Evolutionary conservation across 2,329 filamentous ascomycete species (phyloP).

Genomic region (Sphaerulina vaccinii): DNA sequence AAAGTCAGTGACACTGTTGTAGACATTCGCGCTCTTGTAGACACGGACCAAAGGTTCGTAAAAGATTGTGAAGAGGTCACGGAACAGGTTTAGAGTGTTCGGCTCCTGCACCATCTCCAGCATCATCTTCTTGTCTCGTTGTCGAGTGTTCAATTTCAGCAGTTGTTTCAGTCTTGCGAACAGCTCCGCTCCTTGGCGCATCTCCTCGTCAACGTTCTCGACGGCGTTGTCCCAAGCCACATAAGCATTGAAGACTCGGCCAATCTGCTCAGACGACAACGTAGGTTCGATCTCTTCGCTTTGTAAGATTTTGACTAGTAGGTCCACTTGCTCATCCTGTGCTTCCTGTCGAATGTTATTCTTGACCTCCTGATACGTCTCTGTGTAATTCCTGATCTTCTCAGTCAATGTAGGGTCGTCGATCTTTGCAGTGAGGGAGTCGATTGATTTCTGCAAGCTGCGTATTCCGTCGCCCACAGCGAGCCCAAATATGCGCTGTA

Average conservation of each 20-base stretch:
- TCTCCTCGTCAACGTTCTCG: conserved; percentile 83
- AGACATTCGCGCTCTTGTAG: conserved; percentile 98
- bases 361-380: conserved; percentile 74
- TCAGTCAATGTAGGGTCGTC: conserved; percentile 74
- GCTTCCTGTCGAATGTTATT: conserved; percentile 72
- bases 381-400: conserved; percentile 78
- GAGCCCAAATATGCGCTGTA: conserved; percentile 92
- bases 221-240: conserved; percentile 95
- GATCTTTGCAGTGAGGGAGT: conserved; percentile 72
- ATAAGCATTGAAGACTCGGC: conserved; percentile 86
- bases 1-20: conserved; percentile 96
- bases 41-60: conserved; percentile 96
- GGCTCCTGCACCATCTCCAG: conserved; percentile 91
- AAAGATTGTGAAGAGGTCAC: conserved; percentile 96
- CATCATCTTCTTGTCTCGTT: conserved; percentile 98
- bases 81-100: conserved; percentile 92
- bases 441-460: conserved; percentile 82
- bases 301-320: conserved; percentile 80
- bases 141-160: conserved; percentile 84
- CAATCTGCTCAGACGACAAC: conserved; percentile 72
- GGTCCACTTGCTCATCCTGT: conserved; percentile 69
- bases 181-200: conserved; percentile 83
- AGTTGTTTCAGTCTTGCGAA: conserved; percentile 95
- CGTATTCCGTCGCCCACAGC: conserved; percentile 88
- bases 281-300: conserved; percentile 73